Base-by-base conservation (phyloP, 2,329 filamentous ascomycete genomes). In the Neonectria faginata region DNA sequence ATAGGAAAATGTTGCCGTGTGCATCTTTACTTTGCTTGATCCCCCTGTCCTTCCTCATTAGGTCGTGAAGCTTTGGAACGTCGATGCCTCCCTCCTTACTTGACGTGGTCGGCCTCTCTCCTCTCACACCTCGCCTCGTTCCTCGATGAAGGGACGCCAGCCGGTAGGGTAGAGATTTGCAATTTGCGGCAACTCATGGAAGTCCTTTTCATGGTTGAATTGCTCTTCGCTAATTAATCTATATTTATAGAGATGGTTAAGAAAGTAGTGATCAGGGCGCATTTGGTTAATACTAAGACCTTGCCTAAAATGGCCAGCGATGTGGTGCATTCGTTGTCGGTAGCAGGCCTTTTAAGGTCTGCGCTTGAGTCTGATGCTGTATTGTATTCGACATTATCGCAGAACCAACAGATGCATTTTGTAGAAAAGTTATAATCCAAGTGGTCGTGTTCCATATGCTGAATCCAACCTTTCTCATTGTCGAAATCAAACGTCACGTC, bases 321-420 rank as follows among this genome's bases (percentile, higher is more conserved):
- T 84, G 66, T 89, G 86, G 2, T 72, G 36, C 83, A 88, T 84
- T 2, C 86, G 80, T 1, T 66, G 18, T 0, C 61, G 31, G 59
- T 83, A 85, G 41, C 77, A 69, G 5, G 59, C 47, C n/a, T 50
- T 16, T 53, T 42, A 10, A 53, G 66, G 16, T 33, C 67, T 0
- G 61, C 65, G 1, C 58, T 56, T 2, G 8, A 50, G 0, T 50
- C 55, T 0, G 66, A 47, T 0, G 42, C 52, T 3, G 76, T 2
- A 12, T 12, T 10, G 4, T 33, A 33, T 9, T 11, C 10, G 10
- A 3, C 31, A 5, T 12, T 4, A 58, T 83, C 77, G 68, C 86
- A 89, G 64, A 85, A 88, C 80, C 82, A 86, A 68, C 86, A 89
- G 0, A 79, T 57, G 5, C 78, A 77, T 11, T 67, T 67, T 0